A percentile compares a stretch with the other conserved stretches of the same genome.
phyloP scores from a whole-genome alignment of 2,329 filamentous ascomycete genomes.

The Coniochaeta ligniaria region DNA sequence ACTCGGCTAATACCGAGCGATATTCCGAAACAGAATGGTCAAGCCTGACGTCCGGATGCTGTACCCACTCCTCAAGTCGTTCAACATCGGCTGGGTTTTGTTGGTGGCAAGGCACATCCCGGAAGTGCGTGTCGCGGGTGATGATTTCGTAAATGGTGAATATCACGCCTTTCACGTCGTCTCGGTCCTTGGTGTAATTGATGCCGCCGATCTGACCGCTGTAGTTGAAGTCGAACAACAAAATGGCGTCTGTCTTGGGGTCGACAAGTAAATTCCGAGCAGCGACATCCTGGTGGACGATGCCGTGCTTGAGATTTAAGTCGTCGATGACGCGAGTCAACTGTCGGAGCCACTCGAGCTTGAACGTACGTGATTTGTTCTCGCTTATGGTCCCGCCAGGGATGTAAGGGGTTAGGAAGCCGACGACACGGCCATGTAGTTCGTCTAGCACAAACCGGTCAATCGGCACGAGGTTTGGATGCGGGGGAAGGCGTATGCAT shows the following conservation, averaged over 20 bases:
- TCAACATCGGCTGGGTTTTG: conserved; percentile 14
- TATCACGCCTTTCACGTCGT: conserved; percentile 26
- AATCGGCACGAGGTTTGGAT: conserved; percentile 26
- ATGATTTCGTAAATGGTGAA: conserved; percentile 26
- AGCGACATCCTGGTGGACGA: conserved; percentile 30
- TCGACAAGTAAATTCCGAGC: conserved; percentile 29
- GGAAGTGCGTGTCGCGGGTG: conserved; percentile 16
- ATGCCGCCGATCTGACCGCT: conserved; percentile 12
- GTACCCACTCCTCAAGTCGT: conserved; percentile 19
- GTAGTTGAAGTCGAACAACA: conserved; percentile 29
- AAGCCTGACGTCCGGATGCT: conserved; percentile 22
- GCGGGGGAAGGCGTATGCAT: conserved; percentile 23
- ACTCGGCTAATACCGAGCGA: background rate
- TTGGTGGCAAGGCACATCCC: background rate
- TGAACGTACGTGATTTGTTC: conserved; percentile 22
- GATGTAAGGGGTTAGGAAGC: conserved; percentile 20
- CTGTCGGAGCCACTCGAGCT: conserved; percentile 27
- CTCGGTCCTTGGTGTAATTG: conserved; percentile 7
- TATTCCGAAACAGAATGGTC: conserved; percentile 11
- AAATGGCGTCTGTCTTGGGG: conserved; percentile 20
- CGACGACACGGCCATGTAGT: conserved; percentile 9
- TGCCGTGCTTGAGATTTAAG: conserved; percentile 27
- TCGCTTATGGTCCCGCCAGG: conserved; percentile 23
- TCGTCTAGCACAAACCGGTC: conserved; percentile 22
- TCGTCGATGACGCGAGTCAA: conserved; percentile 27